Percentiles rank a stretch among this genome's conserved stretches.
These are phyloP conservation scores for Suhomyces pyralidae DNA, from an alignment of 805 yeast genomes.

Conservation along the genomic window DNA sequence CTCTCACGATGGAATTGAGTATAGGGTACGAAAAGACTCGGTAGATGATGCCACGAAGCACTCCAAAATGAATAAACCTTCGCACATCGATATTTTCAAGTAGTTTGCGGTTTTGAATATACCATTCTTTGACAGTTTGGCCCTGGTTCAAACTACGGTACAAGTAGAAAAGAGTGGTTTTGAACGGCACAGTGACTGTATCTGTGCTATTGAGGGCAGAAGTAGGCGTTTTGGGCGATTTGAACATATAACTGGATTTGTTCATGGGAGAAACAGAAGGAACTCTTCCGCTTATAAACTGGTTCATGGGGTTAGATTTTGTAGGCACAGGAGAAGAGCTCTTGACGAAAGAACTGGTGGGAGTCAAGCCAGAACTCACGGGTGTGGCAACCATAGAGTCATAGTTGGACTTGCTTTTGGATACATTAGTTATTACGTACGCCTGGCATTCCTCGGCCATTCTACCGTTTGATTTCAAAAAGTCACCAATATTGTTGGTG, in stretches of 20 bases:
- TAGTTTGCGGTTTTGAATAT: slow-evolving; percentile 54
- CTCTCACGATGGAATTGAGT: slow-evolving; percentile 37
- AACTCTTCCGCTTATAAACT: slow-evolving; percentile 1
- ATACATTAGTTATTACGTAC: slow-evolving; percentile 56
- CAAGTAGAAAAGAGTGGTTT: slow-evolving; percentile 63
- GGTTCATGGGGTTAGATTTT: slow-evolving; percentile 6
- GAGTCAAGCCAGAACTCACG: slow-evolving; percentile 1
- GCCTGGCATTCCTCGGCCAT: slow-evolving; percentile 84
- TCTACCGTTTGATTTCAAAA: slow-evolving; percentile 52
- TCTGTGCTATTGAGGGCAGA: slow-evolving; percentile 2
- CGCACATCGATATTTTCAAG: slow-evolving; percentile 74
- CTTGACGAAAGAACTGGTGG: slow-evolving; percentile 3
- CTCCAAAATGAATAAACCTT: slow-evolving; percentile 83
- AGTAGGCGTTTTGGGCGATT: slow-evolving; percentile 5
- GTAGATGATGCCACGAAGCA: slow-evolving; percentile 75
- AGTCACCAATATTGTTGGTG: slow-evolving; percentile 68
- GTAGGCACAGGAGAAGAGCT: slow-evolving; percentile 6
- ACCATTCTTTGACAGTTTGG: slow-evolving; percentile 78
- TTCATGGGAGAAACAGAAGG: slow-evolving; percentile 10
- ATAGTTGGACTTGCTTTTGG: background rate
- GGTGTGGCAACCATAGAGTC: slow-evolving; percentile 5
- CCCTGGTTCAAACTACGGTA: slow-evolving; percentile 80
- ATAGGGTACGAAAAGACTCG: slow-evolving; percentile 78
- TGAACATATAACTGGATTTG: slow-evolving; percentile 4
- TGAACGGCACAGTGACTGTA: slow-evolving; percentile 50